Conservation (phyloP, 768 basidiomycete species). For the Suillus fuscotomentosus region DNA sequence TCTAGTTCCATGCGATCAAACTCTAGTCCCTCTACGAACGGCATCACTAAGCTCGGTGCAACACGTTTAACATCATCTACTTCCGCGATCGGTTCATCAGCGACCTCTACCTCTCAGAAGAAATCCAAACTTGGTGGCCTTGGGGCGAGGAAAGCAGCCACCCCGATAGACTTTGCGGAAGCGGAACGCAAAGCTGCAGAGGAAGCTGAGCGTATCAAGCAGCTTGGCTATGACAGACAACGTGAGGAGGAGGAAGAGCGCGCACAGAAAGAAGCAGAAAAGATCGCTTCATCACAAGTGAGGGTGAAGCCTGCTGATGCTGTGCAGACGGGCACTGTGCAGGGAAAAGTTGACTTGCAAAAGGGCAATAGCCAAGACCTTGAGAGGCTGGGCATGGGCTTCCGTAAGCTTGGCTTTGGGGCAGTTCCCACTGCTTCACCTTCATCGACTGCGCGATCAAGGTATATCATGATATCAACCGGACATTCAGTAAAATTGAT, state of each 20-base stretch:
- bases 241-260: constrained; percentile 83
- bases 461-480: constrained; percentile 19
- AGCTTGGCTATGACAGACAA: constrained; percentile 88
- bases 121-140: constrained; percentile 74
- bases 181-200: constrained; percentile 88
- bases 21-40: constrained; percentile 28
- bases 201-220: constrained; percentile 89
- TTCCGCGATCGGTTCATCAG: constrained; percentile 28
- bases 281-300: constrained; percentile 27
- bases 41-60: constrained; percentile 38
- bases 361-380: constrained; percentile 48
- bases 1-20: constrained; percentile 59
- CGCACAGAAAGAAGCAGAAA: constrained; percentile 60
- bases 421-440: constrained; percentile 66
- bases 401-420: constrained; percentile 83
- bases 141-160: constrained; percentile 83
- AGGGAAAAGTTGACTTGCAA: constrained; percentile 30
- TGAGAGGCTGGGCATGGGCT: constrained; percentile 63
- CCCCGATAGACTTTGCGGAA: constrained; percentile 89
- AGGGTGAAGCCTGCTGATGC: constrained; percentile 30
- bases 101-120: constrained; percentile 40
- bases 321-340: constrained; percentile 22
- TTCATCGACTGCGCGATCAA: constrained; percentile 44
- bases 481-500: not conserved
- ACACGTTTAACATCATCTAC: constrained; percentile 44